These are phyloP conservation scores for Penicillium sp. DNA, from an alignment of 2,329 filamentous ascomycete species.

Conservation along the genomic window DNA sequence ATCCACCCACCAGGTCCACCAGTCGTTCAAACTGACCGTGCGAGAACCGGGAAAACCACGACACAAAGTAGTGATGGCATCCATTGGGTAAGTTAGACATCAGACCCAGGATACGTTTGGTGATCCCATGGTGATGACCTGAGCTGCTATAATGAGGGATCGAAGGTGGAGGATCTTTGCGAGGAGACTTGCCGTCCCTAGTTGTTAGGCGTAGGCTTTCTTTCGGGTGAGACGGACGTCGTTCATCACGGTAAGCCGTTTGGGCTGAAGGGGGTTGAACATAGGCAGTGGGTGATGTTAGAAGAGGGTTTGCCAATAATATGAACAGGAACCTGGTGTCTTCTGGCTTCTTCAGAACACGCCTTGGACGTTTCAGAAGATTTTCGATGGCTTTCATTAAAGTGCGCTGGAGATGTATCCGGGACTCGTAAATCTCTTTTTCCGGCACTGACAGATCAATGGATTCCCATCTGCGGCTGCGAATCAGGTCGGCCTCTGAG, in stretches of 20 bases:
- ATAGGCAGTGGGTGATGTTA: constrained; percentile 49
- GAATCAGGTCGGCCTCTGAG: constrained; percentile 19
- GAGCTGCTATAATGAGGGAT: constrained; percentile 39
- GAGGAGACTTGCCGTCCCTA: constrained; percentile 14
- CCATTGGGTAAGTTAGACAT: constrained; percentile 69
- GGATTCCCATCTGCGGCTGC: constrained; percentile 39
- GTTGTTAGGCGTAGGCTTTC: constrained; percentile 16
- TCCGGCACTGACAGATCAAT: constrained; percentile 47
- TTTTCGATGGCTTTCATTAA: constrained; percentile 75
- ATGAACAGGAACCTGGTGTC: constrained; percentile 75
- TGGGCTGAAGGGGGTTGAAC: constrained; percentile 14
- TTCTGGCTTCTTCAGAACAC: constrained; percentile 61
- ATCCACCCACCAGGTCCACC: constrained; percentile 73
- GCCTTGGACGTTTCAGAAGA: constrained; percentile 72
- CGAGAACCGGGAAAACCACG: constrained; percentile 71
- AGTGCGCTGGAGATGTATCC: constrained; percentile 63
- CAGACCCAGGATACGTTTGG: constrained; percentile 78
- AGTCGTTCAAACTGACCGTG: constrained; percentile 62
- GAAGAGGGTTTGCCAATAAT: constrained; percentile 70
- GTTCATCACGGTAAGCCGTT: constrained; percentile 20
- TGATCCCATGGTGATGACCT: constrained; percentile 73
- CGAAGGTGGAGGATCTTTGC: constrained; percentile 18
- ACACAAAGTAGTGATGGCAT: constrained; percentile 71
- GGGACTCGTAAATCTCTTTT: constrained; percentile 55
- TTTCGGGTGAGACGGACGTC: constrained; percentile 30